Percentiles rank a stretch among this genome's conserved stretches.
These are phyloP conservation scores for Paramyrothecium roridum DNA, from an alignment of 2,329 filamentous ascomycete species.

Conservation along the genomic window DNA sequence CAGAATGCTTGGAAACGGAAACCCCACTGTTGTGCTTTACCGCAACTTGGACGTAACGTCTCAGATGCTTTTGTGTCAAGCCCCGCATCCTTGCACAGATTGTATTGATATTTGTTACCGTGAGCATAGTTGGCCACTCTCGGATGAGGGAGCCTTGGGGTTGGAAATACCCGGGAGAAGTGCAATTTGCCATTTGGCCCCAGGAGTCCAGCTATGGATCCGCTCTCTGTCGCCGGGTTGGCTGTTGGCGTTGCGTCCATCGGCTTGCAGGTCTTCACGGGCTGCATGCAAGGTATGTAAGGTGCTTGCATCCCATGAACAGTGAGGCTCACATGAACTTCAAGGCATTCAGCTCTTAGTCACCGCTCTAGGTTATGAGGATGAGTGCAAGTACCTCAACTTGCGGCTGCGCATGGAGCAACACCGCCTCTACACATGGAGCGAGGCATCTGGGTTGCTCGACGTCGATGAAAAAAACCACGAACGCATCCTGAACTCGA, in stretches of 20 bases:
- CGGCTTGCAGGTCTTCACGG: constrained; percentile 42
- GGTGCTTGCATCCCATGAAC: neutral
- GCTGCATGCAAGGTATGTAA: constrained; percentile 38
- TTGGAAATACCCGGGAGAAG: too few species aligned
- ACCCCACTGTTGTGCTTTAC: too few species aligned
- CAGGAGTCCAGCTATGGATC: constrained; percentile 30
- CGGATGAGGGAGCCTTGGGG: too few species aligned
- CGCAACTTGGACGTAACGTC: too few species aligned
- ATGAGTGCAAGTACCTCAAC: constrained; percentile 46
- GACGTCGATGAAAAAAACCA: constrained; percentile 38
- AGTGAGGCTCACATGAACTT: neutral
- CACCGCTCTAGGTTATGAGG: constrained; percentile 43
- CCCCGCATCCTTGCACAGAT: too few species aligned
- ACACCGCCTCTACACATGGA: constrained; percentile 47
- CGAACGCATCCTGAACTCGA: constrained; percentile 40
- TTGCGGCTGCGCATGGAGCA: constrained; percentile 47
- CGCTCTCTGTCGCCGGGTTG: constrained; percentile 38
- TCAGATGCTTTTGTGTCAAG: too few species aligned
- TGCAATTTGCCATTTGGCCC: too few species aligned
- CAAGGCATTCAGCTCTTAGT: constrained; percentile 44
- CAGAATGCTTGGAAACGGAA: too few species aligned
- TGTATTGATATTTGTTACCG: too few species aligned
- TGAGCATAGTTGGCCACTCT: too few species aligned
- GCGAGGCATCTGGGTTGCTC: constrained; percentile 44
- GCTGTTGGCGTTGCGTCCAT: constrained; percentile 42